phyloP scores from a whole-genome alignment of 495 filamentous ascomycete species.

The Hypomontagnella monticulosa region DNA sequence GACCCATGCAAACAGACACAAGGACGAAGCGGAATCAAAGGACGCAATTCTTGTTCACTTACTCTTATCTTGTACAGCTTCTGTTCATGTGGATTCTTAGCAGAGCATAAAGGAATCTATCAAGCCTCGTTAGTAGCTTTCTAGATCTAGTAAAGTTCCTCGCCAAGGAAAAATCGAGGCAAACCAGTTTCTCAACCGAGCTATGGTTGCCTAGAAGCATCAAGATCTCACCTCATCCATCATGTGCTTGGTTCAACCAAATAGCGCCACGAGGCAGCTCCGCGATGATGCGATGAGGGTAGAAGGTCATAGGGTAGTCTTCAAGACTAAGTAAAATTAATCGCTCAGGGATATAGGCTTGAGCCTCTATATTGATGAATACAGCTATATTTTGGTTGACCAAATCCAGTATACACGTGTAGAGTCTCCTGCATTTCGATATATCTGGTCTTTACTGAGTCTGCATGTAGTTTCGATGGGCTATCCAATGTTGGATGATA shows the following conservation, averaged over 20 bases:
- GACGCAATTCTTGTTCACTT: constrained; percentile 95
- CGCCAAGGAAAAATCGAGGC: not conserved
- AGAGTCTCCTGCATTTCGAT: not conserved
- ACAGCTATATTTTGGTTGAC: no score
- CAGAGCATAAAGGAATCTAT: constrained; percentile 41
- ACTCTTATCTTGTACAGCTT: constrained; percentile 92
- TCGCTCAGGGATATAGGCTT: not conserved
- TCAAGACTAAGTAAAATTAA: not conserved
- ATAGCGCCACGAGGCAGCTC: not conserved
- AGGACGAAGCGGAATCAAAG: constrained; percentile 86
- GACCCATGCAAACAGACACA: constrained; percentile 74
- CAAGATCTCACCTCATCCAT: not conserved
- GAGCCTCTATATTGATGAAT: no score
- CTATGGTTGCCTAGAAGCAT: not conserved
- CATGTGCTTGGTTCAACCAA: not conserved
- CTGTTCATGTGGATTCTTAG: constrained; percentile 94
- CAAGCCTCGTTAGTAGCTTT: not conserved
- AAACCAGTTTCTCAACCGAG: constrained; percentile 2
- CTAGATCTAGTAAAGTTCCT: constrained; percentile 1
- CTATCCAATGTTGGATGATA: no score
- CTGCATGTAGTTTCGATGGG: no score
- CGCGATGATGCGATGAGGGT: not conserved
- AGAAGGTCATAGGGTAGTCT: not conserved
- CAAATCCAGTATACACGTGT: no score
- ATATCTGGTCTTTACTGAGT: constrained; percentile 8